Percentiles rank a stretch among this genome's conserved stretches.
Conservation (phyloP, 148 eudicot genomes). For the Chenopodium album region DNA sequence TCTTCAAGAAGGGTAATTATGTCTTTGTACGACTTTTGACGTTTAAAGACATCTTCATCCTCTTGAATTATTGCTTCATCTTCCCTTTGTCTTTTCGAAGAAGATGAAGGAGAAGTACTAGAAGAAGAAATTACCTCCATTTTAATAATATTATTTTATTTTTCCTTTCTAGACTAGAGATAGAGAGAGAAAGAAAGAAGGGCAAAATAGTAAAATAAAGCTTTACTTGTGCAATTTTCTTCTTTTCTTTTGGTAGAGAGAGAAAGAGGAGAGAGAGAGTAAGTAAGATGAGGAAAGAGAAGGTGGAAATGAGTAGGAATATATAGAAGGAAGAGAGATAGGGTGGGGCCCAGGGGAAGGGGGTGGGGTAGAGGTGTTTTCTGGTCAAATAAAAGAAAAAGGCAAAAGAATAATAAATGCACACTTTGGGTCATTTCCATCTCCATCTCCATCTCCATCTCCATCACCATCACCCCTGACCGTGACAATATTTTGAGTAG, state of each 20-base stretch:
- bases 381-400: conserved; percentile 19
- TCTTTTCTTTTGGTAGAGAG: neutral
- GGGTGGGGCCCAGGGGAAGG: conserved; percentile 5
- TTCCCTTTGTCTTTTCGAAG: conserved; percentile 44
- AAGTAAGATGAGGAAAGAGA: conserved; percentile 9
- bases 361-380: conserved; percentile 15
- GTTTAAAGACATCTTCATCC: conserved; percentile 33
- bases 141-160: neutral
- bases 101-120: conserved; percentile 1
- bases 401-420: neutral
- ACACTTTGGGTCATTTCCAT: neutral
- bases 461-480: neutral
- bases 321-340: conserved; percentile 33
- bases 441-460: neutral
- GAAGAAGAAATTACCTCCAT: conserved; percentile 38
- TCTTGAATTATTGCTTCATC: neutral
- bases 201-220: neutral
- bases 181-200: neutral
- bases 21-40: conserved; percentile 50
- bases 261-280: conserved; percentile 2
- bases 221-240: neutral
- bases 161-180: too few relatives aligned
- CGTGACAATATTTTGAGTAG: neutral
- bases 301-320: conserved; percentile 30
- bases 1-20: conserved; percentile 65